Evolutionary conservation across 441 rosid genomes (phyloP).

Genomic region (Lepidium campestre): DNA sequence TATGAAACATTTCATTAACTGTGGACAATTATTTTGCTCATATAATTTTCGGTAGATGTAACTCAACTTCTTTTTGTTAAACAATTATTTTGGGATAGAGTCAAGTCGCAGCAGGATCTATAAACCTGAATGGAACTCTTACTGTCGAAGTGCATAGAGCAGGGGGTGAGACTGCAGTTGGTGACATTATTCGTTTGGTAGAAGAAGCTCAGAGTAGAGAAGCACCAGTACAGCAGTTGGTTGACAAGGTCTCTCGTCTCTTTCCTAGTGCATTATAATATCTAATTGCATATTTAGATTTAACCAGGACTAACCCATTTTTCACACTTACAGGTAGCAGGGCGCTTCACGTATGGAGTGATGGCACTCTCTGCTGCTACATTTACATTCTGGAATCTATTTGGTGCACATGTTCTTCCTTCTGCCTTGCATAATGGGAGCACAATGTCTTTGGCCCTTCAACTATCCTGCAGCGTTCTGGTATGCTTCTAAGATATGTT

Average conservation of each 20-base stretch:
- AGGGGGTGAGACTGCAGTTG: constrained; percentile 94
- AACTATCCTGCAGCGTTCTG: constrained; percentile 97
- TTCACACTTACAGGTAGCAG: constrained; percentile 58
- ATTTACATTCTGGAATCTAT: constrained; percentile 82
- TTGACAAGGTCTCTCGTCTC: constrained; percentile 71
- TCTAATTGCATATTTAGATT: neutral
- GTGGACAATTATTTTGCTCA: neutral
- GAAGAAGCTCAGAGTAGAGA: constrained; percentile 97
- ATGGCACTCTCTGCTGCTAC: constrained; percentile 93
- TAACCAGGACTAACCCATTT: neutral
- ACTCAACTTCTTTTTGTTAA: constrained; percentile 12
- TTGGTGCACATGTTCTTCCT: constrained; percentile 64
- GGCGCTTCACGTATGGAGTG: constrained; percentile 95
- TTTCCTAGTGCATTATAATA: constrained; percentile 3
- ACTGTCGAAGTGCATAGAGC: constrained; percentile 87
- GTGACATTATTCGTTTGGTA: constrained; percentile 84
- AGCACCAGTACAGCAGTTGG: constrained; percentile 92
- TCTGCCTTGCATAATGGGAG: constrained; percentile 61
- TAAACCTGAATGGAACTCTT: constrained; percentile 92
- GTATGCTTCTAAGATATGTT: constrained; percentile 32
- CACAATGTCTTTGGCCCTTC: constrained; percentile 79
- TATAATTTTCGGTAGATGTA: neutral
- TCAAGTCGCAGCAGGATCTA: constrained; percentile 92
- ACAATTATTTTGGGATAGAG: constrained; percentile 49
- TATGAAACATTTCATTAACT: neutral